A percentile compares a stretch with the other conserved stretches of the same genome.
Evolutionary conservation across 148 eudicot genomes (phyloP).

Genomic region (Salicornia ramosissima): DNA sequence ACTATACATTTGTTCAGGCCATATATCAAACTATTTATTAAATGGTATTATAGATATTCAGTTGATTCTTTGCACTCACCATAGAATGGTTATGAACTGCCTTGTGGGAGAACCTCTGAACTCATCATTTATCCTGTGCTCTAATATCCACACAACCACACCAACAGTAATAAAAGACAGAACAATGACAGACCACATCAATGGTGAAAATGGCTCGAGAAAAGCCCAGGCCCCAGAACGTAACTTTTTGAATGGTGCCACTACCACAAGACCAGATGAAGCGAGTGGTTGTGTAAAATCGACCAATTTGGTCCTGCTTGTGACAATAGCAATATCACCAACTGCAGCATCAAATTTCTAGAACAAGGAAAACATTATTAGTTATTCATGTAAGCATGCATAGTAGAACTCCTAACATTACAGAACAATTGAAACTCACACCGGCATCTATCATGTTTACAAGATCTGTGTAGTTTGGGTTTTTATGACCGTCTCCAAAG

Average conservation of each 20-base stretch:
- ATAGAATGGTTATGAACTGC: constrained; percentile 78
- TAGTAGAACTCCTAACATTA: background rate
- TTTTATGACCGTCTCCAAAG: constrained; percentile 63
- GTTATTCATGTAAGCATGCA: background rate
- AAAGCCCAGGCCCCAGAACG: constrained; percentile 87
- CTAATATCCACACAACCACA: constrained; percentile 86
- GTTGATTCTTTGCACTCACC: constrained; percentile 43
- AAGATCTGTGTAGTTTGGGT: constrained; percentile 77
- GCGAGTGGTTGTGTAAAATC: constrained; percentile 90
- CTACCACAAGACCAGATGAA: constrained; percentile 85
- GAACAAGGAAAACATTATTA: constrained; percentile 7
- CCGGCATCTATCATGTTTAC: constrained; percentile 56
- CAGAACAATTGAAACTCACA: constrained; percentile 41
- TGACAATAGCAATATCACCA: constrained; percentile 87
- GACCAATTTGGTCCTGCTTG: constrained; percentile 71
- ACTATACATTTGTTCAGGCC: no score
- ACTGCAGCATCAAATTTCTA: constrained; percentile 78
- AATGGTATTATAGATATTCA: background rate
- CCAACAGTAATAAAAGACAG: constrained; percentile 69
- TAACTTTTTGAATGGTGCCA: constrained; percentile 61
- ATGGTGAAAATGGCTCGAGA: constrained; percentile 69
- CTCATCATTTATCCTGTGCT: constrained; percentile 85
- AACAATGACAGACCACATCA: constrained; percentile 77
- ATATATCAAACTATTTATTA: no score
- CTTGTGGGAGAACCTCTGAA: constrained; percentile 79